Evolutionary conservation across 2,329 filamentous ascomycete genomes (phyloP).

Genomic region (Fusarium brevicatenulatum): DNA sequence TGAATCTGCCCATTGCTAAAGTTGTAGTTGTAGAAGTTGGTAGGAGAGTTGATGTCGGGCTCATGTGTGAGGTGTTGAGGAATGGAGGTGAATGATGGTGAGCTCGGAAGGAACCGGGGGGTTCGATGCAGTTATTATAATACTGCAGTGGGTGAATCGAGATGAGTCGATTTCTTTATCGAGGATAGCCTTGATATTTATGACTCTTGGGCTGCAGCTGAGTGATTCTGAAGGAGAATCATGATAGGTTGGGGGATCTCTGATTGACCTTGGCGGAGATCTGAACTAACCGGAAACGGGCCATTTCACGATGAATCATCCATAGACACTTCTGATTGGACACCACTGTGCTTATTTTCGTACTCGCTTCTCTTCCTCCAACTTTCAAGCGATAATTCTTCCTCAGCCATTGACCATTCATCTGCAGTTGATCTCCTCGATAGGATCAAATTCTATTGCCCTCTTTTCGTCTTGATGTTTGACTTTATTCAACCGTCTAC

Average conservation of each 20-base stretch:
- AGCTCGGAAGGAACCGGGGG: fast-evolving
- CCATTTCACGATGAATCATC: background rate
- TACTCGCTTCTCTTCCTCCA: background rate
- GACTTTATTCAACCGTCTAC: background rate
- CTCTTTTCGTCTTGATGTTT: no score
- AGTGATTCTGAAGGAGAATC: background rate
- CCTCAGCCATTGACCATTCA: fast-evolving
- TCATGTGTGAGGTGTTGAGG: background rate
- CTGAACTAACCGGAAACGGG: background rate
- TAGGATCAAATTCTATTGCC: fast-evolving
- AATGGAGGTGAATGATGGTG: background rate
- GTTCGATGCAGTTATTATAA: background rate
- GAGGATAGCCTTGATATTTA: background rate
- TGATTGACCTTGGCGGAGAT: no score
- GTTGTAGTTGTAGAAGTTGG: background rate
- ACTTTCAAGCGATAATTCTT: background rate
- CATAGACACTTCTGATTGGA: background rate
- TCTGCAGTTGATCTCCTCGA: background rate
- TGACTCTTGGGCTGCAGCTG: background rate
- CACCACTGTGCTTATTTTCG: background rate
- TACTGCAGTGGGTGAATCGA: background rate
- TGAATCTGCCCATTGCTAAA: conserved; percentile 15
- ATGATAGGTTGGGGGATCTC: background rate
- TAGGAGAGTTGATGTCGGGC: background rate
- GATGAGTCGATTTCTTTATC: conserved; percentile 9